Evolutionary conservation across 2,329 filamentous ascomycete species (phyloP), one percentile per base, ranked within the genome.

Genomic region (Colletotrichum sp.): DNA sequence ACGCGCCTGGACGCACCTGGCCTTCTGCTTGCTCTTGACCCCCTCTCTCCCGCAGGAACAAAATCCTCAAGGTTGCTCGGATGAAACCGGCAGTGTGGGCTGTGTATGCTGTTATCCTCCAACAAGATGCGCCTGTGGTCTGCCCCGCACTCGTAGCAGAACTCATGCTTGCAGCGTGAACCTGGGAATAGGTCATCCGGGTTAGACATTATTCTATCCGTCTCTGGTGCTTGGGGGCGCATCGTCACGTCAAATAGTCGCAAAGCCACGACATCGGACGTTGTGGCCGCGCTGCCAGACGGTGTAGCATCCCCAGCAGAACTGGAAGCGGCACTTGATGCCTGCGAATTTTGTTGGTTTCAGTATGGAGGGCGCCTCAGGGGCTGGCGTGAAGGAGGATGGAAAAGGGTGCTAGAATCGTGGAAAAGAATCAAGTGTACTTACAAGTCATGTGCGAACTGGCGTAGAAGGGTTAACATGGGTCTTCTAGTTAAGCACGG

Each of bases 361-460:
- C 8, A 49, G 66, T 49, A 18, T 18, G n/a, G 28, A 10, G 26
- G 55, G 24, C 24, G 16, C 55, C 8, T 59, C 24, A 28, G 55
- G 6, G 55, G 16, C 55, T 59, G 21, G 24, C 13, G 55, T 0
- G 26, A n/a, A 6, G 15, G 7, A 8, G 8, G 12, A 24, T 18
- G 26, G 15, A 60, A 26, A 18, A 28, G n/a, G 16, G 13, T 18
- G 15, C 32, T 21, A 10, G 3, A 8, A 44, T 4, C 9, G 9
- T 2, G 10, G 60, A 9, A 15, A 66, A 36, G 34, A 9, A 49
- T 49, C 15, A n/a, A 49, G 36, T 12, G 5, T 72, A 81, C 85
- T 83, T 84, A 87, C 86, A 87, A 68, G 81, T 85, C 83, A 87
- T 87, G 62, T 87, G 84, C 15, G 84, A 81, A 76, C 86, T 87